A percentile compares a stretch with the other conserved stretches of the same genome.
phyloP scores from a whole-genome alignment of 345 rosid species.

The Gossypium longicalyx region DNA sequence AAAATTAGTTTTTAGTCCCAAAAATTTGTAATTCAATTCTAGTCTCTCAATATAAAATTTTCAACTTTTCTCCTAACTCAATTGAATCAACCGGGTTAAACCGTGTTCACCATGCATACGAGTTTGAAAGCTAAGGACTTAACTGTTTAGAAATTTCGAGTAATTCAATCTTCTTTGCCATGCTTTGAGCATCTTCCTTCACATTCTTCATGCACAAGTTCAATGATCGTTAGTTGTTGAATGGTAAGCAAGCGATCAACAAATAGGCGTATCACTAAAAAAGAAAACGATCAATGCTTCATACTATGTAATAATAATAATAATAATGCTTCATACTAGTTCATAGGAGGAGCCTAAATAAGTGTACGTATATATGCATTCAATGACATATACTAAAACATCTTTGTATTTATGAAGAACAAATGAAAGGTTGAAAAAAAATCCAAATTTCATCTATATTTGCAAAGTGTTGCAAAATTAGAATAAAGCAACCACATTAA shows the following conservation, averaged over 20 bases:
- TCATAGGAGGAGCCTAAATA: background rate
- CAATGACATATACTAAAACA: background rate
- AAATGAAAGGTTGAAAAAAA: too few species aligned
- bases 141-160: constrained; percentile 64
- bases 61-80: too few species aligned
- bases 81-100: too few species aligned
- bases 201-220: constrained; percentile 28
- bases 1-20: too few species aligned
- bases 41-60: too few species aligned
- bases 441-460: too few species aligned
- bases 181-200: constrained; percentile 37
- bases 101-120: too few species aligned
- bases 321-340: background rate
- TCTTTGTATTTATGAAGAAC: too few species aligned
- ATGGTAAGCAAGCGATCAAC: background rate
- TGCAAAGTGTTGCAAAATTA: too few species aligned
- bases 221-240: background rate
- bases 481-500: too few species aligned
- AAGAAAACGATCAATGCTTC: background rate
- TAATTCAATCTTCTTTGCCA: constrained; percentile 61
- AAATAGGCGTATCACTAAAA: too few species aligned
- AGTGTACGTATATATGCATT: background rate
- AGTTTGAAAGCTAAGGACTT: background rate
- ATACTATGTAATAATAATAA: background rate
- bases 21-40: too few species aligned